Percentiles rank a stretch among this genome's conserved stretches.
These are phyloP conservation scores for Tolypocladium ovalisporum DNA, from an alignment of 2,329 filamentous ascomycete species.

Conservation along the genomic window DNA sequence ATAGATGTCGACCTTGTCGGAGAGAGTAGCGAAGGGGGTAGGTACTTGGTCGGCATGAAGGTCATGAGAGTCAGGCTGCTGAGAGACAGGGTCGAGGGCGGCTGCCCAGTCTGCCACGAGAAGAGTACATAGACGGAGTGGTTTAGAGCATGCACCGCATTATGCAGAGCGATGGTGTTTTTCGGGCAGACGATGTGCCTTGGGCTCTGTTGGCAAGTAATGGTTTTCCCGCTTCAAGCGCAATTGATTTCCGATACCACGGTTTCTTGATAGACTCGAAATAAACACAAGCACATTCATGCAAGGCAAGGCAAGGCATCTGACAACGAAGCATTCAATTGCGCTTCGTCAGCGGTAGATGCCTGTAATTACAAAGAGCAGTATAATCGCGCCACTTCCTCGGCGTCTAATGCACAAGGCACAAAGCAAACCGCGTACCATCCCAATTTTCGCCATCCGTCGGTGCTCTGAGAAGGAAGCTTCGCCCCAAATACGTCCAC, in stretches of 20 bases:
- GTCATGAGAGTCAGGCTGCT: constrained; percentile 77
- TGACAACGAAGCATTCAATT: neutral
- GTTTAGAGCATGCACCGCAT: neutral
- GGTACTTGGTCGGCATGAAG: constrained; percentile 69
- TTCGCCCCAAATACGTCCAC: neutral
- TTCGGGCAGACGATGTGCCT: constrained; percentile 1
- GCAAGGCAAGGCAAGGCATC: too few species aligned
- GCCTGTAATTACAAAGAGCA: constrained; percentile 2
- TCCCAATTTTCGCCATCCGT: neutral
- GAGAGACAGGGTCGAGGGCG: constrained; percentile 55
- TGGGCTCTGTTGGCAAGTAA: neutral
- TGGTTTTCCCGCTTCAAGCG: neutral
- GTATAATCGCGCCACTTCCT: neutral
- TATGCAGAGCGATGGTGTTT: neutral
- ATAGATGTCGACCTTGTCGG: constrained; percentile 36
- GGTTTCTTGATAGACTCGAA: neutral
- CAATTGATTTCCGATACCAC: neutral
- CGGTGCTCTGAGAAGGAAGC: neutral
- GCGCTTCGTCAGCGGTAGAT: neutral
- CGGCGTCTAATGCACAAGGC: neutral
- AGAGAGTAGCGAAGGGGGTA: constrained; percentile 29
- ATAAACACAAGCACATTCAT: neutral
- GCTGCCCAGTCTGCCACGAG: constrained; percentile 48
- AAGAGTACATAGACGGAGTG: constrained; percentile 4
- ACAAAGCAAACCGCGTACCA: constrained; percentile 4